phyloP scores from a whole-genome alignment of 257 asterid species.

The Primulina eburnea region DNA sequence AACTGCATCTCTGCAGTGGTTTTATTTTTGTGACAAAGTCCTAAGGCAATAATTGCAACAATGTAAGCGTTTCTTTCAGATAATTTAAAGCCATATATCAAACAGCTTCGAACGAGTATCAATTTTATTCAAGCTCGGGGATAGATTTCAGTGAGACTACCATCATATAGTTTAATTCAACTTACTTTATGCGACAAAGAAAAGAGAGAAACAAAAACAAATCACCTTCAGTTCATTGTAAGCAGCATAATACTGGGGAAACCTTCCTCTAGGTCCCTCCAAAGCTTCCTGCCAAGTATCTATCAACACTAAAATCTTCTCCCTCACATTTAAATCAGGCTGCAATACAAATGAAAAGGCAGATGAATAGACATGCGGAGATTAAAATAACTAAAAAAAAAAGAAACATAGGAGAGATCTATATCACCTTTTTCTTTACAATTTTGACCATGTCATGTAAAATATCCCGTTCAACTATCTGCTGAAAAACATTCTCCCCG shows the following conservation, averaged over 20 bases:
- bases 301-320: constrained; percentile 81
- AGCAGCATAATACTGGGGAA: constrained; percentile 86
- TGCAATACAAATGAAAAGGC: constrained; percentile 34
- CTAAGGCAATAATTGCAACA: neutral
- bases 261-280: constrained; percentile 81
- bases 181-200: neutral
- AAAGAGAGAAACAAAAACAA: constrained; percentile 8
- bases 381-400: neutral
- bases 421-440: constrained; percentile 79
- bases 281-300: constrained; percentile 97
- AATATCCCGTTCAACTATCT: constrained; percentile 85
- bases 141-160: neutral
- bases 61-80: neutral
- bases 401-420: constrained; percentile 8
- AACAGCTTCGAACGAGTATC: neutral
- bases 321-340: constrained; percentile 94
- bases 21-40: neutral
- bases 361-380: constrained; percentile 8
- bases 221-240: constrained; percentile 88
- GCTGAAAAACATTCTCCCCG: constrained; percentile 86
- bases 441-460: constrained; percentile 93
- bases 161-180: neutral
- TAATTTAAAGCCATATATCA: neutral
- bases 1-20: neutral
- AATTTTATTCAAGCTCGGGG: neutral